Conservation (phyloP, 495 filamentous ascomycete genomes). For the Penicillium flavigenum region DNA sequence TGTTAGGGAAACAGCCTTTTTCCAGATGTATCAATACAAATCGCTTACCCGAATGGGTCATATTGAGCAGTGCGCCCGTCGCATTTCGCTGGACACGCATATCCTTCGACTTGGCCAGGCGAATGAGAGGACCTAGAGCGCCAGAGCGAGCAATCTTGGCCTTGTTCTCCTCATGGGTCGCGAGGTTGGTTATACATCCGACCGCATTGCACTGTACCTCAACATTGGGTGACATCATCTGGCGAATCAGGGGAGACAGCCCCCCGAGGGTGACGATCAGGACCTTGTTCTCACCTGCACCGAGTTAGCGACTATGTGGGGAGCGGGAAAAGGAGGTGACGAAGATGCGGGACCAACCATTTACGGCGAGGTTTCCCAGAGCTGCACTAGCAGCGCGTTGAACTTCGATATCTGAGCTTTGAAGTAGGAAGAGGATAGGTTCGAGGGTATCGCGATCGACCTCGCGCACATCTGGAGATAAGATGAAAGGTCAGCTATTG, state of each 20-base stretch:
- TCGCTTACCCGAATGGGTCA: constrained; percentile 93
- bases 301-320: constrained; percentile 43
- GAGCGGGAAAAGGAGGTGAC: constrained; percentile 2
- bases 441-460: constrained; percentile 93
- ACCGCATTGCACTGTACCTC: constrained; percentile 99
- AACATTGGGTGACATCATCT: constrained; percentile 99
- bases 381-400: constrained; percentile 96
- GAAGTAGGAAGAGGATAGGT: constrained; percentile 91
- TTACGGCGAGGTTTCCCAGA: constrained; percentile 93
- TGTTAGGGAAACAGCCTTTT: constrained; percentile 7
- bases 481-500: constrained; percentile 15
- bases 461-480: constrained; percentile 79
- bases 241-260: constrained; percentile 85
- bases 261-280: constrained; percentile 90
- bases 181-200: constrained; percentile 96
- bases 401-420: constrained; percentile 94
- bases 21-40: background rate
- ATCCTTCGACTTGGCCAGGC: constrained; percentile 93
- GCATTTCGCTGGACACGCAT: constrained; percentile 98
- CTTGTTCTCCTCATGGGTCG: constrained; percentile 98
- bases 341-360: constrained; percentile 62
- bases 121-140: constrained; percentile 83
- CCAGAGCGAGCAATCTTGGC: constrained; percentile 96
- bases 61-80: constrained; percentile 92
- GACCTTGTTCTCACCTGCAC: constrained; percentile 93